Base-by-base conservation (phyloP, 768 basidiomycete species). In the Leccinum fibrillosum region DNA sequence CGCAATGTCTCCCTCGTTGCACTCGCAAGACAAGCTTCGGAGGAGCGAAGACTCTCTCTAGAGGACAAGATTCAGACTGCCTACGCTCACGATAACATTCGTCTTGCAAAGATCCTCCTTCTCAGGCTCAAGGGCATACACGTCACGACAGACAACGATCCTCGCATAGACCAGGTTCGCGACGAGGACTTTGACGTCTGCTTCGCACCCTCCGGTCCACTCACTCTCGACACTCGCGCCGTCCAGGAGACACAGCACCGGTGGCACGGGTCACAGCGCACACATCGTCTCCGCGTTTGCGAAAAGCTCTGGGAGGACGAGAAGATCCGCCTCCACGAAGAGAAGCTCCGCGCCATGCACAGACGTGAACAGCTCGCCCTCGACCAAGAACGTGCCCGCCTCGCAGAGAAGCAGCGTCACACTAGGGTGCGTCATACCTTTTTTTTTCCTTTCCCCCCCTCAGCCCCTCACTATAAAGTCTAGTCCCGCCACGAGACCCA, bases 21-120 rank as follows among this genome's bases (percentile, higher is more conserved):
- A 1, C 63, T 79, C 21, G 80, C 78, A 0, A 61, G 80, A 53
- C 71, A 71, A 21, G 78, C 79, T 0, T 77, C 77, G 7, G 76
- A 78, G 19, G 77, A 81, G 52, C 75, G 78, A 30, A 61, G 68
- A 23, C 5, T 78, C 21, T 71, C 83, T 0, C 79, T 88, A 59
- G 78, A 82, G 52, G 86, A 87, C 76, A 83, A 83, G 69, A 78
- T 88, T 37, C 85, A 87, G 65, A 75, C 80, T 64, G 87, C 87
- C 7, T 88, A 88, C 64, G 84, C 86, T 0, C 75, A 78, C 61
- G 86, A 88, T 68, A 76, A 89, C 74, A 82, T 88, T 56, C 85
- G 82, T 58, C 79, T 83, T 59, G 86, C 86, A 48, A 85, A 84
- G 73, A 75, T 83, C 28, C 78, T 88, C 11, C 76, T 86, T n/a